Base-by-base conservation (phyloP, 106 monocot genomes). In the Apostasia ramifera region DNA sequence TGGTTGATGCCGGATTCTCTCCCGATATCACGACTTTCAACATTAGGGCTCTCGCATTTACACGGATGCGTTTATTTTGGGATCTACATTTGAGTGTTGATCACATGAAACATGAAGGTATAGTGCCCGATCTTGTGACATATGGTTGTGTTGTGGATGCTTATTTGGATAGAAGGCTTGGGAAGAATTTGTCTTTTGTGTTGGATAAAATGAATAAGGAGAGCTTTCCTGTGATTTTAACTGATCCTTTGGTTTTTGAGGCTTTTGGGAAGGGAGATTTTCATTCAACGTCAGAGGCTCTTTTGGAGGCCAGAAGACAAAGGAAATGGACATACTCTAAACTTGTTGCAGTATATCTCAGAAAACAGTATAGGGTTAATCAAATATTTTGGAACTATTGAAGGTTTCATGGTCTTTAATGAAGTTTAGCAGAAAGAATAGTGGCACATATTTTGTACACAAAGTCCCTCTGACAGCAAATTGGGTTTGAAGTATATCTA, bases 351-450 rank as follows among this genome's bases (percentile, higher is more conserved):
- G 59, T 81, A n/a, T 87, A 97, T 66, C 13, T 84, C 37, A 92
- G 76, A 75, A 89, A 81, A 68, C 68, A 78, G 8, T 80, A 83
- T 57, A 82, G 97, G 70, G 79, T 72, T 50, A 87, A 97, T 68
- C 91, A 92, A 74, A 75, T 97, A 12, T 92, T 97, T 78, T 97
- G 95, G 95, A 92, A 97, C 76, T 97, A 97, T 69, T 92, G 79
- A 88, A 42, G 57, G 48, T 37, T 74, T 43, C 15, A 3, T 2
- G 7, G n/a, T 8, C 40, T 13, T 57, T 13, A 55, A 10, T 0
- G 45, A 63, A 3, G 63, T 45, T 3, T 63, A 41, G 40, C 1
- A 6, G 2, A 40, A 5, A 41, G 39, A 40, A 40, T 50, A 4
- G 51, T 38, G 47, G 49, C 15, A 4, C 6, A 26, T 26, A 26